Evolutionary conservation across 345 rosid genomes (phyloP), one percentile per base, ranked within the genome.

Genomic region (Brassica incana): DNA sequence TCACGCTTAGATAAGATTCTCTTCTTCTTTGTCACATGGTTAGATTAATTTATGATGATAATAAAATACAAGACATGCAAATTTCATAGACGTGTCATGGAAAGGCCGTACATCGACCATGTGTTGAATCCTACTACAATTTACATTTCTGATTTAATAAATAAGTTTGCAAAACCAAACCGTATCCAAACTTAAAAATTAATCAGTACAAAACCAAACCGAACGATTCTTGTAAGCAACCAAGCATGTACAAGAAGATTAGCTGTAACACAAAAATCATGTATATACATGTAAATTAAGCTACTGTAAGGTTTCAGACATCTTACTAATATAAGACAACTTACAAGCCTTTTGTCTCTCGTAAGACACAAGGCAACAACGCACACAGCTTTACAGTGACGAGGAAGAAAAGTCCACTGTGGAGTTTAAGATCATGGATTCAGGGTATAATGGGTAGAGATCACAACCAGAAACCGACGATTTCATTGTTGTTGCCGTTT

Each of bases 131-230:
- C 72, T 27, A 60, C 74, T 74, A 74, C 76, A 70, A 75, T 75
- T 40, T 80, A 80, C 83, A 80, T 69, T 66, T 80, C 72, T 74
- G 70, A 79, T 69, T 48, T 50, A 74, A 69, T 52, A 64, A 75
- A 62, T 64, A 18, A 27, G 61, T 69, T 79, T 69, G 71, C 67
- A 69, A 60, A 68, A 38, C 72, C 82, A 74, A 74, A 74, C 78
- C 56, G 64, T 68, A 79, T 62, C 69, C 74, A 67, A 72, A 73
- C 36, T 54, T 4, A 8, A 12, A 27, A 78, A 23, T 54, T 52
- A 71, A 71, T 40, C 76, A 78, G 64, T 64, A 69, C 73, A 58
- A 67, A 75, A 66, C 63, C 56, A 32, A 79, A 79, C 76, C 76
- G 32, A 40, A 38, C 67, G 73, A 73, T 60, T 48, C 40, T 6